Percentiles rank a stretch among this genome's conserved stretches.
Evolutionary conservation across 129 eudicot genomes (phyloP).

Genomic region (Lactuca saligna): DNA sequence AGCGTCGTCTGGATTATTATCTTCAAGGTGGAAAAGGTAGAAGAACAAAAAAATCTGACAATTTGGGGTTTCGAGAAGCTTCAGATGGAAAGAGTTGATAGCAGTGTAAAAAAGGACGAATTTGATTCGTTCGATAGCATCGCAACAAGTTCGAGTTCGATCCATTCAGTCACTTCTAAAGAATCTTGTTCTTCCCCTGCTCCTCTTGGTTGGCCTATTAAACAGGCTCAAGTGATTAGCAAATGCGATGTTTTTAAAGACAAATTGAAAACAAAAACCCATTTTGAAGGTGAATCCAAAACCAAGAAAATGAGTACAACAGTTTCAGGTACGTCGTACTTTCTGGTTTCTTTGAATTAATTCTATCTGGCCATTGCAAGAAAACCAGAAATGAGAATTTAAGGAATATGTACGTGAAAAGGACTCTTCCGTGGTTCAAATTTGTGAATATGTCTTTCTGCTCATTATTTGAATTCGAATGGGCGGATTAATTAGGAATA

Average conservation of each 20-base stretch:
- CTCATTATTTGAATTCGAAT: constrained; percentile 35
- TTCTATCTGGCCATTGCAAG: background rate
- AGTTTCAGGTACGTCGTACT: constrained; percentile 52
- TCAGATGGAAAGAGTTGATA: constrained; percentile 42
- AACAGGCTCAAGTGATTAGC: constrained; percentile 44
- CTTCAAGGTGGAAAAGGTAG: constrained; percentile 23
- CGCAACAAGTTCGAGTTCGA: constrained; percentile 38
- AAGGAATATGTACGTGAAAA: constrained; percentile 17
- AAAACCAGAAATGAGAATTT: background rate
- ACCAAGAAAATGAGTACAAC: constrained; percentile 44
- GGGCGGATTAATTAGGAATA: constrained; percentile 15
- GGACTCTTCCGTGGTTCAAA: constrained; percentile 10
- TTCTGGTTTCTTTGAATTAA: background rate
- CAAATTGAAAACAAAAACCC: constrained; percentile 31
- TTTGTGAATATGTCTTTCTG: constrained; percentile 1
- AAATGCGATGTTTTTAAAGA: constrained; percentile 41
- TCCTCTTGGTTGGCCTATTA: constrained; percentile 79
- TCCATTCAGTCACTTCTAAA: constrained; percentile 38
- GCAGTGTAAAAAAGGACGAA: constrained; percentile 34
- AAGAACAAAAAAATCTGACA: constrained; percentile 29
- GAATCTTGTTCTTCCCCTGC: constrained; percentile 45
- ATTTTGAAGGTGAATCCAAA: constrained; percentile 34
- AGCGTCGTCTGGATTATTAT: constrained; percentile 14
- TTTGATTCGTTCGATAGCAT: constrained; percentile 38
- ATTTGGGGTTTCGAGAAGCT: constrained; percentile 17